phyloP scores from a whole-genome alignment of 495 filamentous ascomycete species.

The Penicillium atrosanguineum region DNA sequence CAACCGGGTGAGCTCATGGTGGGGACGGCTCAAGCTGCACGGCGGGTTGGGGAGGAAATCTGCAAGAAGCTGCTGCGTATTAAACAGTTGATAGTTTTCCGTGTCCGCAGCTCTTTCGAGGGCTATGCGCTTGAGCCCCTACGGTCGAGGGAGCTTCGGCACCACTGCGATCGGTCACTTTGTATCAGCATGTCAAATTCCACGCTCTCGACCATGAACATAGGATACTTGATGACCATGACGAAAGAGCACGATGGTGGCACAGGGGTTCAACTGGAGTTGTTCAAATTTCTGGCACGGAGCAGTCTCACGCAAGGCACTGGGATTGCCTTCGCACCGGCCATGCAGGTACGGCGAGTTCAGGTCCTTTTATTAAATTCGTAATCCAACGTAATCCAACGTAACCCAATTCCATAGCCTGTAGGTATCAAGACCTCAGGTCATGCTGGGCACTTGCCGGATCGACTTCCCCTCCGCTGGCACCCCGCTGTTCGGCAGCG shows the following conservation, averaged over 20 bases:
- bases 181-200: background rate
- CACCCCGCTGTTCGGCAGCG: background rate
- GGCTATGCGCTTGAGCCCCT: background rate
- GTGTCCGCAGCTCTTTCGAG: background rate
- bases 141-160: background rate
- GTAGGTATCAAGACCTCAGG: background rate
- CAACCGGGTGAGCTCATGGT: background rate
- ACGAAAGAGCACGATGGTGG: background rate
- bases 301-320: constrained; percentile 14
- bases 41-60: background rate
- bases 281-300: constrained; percentile 3
- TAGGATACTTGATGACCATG: background rate
- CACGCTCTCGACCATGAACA: background rate
- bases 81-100: background rate
- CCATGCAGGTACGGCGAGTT: constrained; percentile 17
- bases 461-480: background rate
- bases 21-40: constrained; percentile 2
- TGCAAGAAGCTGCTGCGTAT: background rate
- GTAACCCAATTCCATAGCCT: background rate
- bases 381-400: background rate
- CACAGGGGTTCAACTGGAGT: background rate
- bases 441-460: background rate
- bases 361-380: background rate
- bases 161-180: background rate
- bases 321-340: background rate